Evolutionary conservation across 1,139 yeast species (phyloP).

Genomic region (Candida tropicalis): DNA sequence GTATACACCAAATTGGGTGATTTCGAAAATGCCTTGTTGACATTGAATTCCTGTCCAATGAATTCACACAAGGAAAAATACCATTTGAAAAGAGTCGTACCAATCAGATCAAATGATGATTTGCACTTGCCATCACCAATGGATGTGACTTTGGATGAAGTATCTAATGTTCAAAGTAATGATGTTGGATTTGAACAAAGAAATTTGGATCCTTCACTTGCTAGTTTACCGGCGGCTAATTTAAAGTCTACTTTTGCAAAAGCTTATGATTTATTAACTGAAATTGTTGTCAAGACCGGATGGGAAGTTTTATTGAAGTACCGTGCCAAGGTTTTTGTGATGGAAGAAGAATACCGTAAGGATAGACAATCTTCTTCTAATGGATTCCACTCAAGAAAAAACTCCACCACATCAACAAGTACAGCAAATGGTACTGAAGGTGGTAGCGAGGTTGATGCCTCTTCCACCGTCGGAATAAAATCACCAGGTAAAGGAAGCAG

Average conservation of each 20-base stretch:
- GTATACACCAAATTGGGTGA: slow-evolving; percentile 73
- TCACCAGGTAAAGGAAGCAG: slow-evolving; percentile 33
- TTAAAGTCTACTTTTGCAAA: slow-evolving; percentile 77
- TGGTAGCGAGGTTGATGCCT: slow-evolving; percentile 23
- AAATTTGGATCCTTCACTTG: slow-evolving; percentile 66
- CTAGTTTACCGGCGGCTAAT: slow-evolving; percentile 74
- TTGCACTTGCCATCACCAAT: slow-evolving; percentile 76
- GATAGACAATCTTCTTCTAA: slow-evolving; percentile 31
- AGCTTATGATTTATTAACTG: slow-evolving; percentile 80
- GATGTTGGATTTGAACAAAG: slow-evolving; percentile 55
- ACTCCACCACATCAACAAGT: slow-evolving; percentile 17
- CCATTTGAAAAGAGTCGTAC: slow-evolving; percentile 56
- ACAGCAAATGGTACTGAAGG: slow-evolving; percentile 5
- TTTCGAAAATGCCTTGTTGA: slow-evolving; percentile 73
- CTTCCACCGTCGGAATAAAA: slow-evolving; percentile 41
- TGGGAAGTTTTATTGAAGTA: slow-evolving; percentile 86
- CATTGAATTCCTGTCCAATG: slow-evolving; percentile 94
- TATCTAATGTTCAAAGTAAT: slow-evolving; percentile 55
- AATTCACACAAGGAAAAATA: slow-evolving; percentile 69
- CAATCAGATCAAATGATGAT: slow-evolving; percentile 57
- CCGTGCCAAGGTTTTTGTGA: slow-evolving; percentile 85
- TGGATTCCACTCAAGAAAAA: slow-evolving; percentile 20
- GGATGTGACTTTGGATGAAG: slow-evolving; percentile 73
- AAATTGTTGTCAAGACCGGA: slow-evolving; percentile 70
- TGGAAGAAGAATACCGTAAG: slow-evolving; percentile 86